phyloP scores from a whole-genome alignment of 169 alveolate species.

The Perkinsus olseni region DNA sequence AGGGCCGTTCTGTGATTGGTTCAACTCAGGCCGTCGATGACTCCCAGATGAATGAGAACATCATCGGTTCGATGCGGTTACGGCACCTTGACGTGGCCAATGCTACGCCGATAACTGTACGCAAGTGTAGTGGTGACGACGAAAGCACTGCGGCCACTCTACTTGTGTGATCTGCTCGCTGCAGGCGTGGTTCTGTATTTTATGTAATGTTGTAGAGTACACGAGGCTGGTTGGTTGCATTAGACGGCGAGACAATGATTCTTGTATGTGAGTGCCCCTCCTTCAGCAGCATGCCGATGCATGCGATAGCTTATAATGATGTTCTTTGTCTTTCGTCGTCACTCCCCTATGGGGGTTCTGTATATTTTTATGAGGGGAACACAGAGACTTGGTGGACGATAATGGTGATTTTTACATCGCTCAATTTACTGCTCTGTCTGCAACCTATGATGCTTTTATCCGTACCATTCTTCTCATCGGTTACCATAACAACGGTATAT shows the following conservation, averaged over 20 bases:
- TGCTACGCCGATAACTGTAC: not conserved
- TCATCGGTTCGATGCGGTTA: not conserved
- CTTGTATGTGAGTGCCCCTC: too few relatives aligned
- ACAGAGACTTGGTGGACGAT: too few relatives aligned
- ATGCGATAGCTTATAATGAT: too few relatives aligned
- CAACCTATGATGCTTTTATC: not conserved
- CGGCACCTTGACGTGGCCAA: not conserved
- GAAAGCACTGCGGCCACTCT: not conserved
- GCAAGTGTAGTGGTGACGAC: not conserved
- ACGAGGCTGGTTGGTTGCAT: not conserved
- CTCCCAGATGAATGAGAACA: not conserved
- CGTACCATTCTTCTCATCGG: not conserved
- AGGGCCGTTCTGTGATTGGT: not conserved
- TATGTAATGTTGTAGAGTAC: not conserved
- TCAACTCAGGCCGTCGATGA: not conserved
- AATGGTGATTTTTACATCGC: too few relatives aligned
- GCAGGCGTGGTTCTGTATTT: not conserved
- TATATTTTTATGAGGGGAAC: too few relatives aligned
- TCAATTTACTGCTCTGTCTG: too few relatives aligned
- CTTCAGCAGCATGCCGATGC: too few relatives aligned
- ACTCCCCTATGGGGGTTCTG: too few relatives aligned
- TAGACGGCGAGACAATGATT: too few relatives aligned
- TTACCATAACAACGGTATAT: not conserved
- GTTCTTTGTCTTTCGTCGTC: too few relatives aligned
- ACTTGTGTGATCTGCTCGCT: not conserved